Evolutionary conservation across 1,139 yeast genomes (phyloP).

Genomic region (Yamadazyma aaseri): DNA sequence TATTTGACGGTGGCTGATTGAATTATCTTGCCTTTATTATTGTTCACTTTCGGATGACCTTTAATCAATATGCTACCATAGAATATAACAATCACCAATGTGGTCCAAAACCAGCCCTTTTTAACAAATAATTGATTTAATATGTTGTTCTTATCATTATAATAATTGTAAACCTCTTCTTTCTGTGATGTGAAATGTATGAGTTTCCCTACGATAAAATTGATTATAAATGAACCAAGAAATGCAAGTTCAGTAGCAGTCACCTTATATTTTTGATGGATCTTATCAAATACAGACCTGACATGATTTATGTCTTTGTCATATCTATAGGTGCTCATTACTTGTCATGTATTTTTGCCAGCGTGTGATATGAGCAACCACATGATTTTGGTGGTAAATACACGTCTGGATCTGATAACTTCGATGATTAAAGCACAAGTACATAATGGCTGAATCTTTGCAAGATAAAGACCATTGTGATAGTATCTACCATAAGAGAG

Average conservation of each 20-base stretch:
- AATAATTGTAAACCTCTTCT: constrained; percentile 50
- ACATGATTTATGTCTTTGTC: constrained; percentile 1
- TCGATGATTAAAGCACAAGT: too few species aligned
- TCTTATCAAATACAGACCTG: neutral
- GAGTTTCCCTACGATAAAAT: constrained; percentile 31
- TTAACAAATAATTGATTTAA: constrained; percentile 78
- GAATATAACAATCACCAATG: constrained; percentile 33
- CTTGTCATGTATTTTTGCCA: neutral
- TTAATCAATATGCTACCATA: constrained; percentile 20
- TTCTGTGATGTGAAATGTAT: constrained; percentile 33
- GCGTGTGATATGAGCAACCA: neutral
- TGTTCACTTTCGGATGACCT: constrained; percentile 11
- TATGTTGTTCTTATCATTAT: constrained; percentile 61
- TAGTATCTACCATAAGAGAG: too few species aligned
- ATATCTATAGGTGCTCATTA: constrained; percentile 2
- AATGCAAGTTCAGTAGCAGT: constrained; percentile 24
- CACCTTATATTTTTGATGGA: constrained; percentile 11
- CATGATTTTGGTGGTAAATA: too few species aligned
- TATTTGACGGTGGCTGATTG: constrained; percentile 37
- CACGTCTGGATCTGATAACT: too few species aligned
- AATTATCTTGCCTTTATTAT: constrained; percentile 9
- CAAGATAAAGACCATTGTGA: too few species aligned
- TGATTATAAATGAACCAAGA: constrained; percentile 29
- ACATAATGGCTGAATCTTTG: too few species aligned
- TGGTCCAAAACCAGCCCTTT: constrained; percentile 93